These are phyloP conservation scores for Syzygium oleosum DNA, from an alignment of 345 rosid species.

Conservation along the genomic window DNA sequence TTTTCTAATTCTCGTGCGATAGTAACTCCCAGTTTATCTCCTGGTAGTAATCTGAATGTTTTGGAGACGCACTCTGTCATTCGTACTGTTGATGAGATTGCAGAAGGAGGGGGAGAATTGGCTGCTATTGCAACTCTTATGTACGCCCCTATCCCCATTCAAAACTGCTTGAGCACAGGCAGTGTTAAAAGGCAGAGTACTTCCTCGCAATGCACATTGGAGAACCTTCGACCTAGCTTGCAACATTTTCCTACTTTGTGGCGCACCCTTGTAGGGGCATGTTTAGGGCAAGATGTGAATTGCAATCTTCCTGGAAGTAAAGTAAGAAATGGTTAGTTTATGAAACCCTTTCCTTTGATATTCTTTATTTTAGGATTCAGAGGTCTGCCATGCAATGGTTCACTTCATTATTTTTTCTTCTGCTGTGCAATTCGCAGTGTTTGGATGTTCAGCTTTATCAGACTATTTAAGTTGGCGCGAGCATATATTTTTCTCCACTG, in stretches of 20 bases:
- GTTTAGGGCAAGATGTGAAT: slow-evolving; percentile 58
- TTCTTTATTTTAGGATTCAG: slow-evolving; percentile 27
- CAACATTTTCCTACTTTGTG: slow-evolving; percentile 82
- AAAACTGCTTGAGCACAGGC: slow-evolving; percentile 64
- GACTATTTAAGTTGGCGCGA: slow-evolving; percentile 90
- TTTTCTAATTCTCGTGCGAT: slow-evolving; percentile 82
- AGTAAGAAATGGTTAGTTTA: slow-evolving; percentile 54
- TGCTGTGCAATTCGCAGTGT: background rate
- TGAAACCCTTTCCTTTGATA: slow-evolving; percentile 1
- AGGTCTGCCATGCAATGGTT: slow-evolving; percentile 6
- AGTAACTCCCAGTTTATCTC: slow-evolving; percentile 39
- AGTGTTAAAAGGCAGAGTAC: slow-evolving; percentile 70
- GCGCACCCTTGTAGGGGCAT: slow-evolving; percentile 72
- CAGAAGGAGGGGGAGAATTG: slow-evolving; percentile 92
- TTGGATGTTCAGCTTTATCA: slow-evolving; percentile 45
- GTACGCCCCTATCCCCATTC: slow-evolving; percentile 69
- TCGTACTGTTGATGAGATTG: slow-evolving; percentile 86
- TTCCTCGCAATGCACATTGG: slow-evolving; percentile 87
- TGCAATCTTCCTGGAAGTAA: slow-evolving; percentile 40
- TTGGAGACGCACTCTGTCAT: slow-evolving; percentile 56
- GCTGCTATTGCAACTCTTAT: slow-evolving; percentile 97
- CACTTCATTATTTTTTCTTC: background rate
- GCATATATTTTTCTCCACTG: slow-evolving; percentile 76
- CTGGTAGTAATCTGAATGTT: slow-evolving; percentile 40
- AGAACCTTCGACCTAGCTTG: slow-evolving; percentile 69